phyloP scores from a whole-genome alignment of 176 grass and related monocot genomes.

The Oryza meyeriana region DNA sequence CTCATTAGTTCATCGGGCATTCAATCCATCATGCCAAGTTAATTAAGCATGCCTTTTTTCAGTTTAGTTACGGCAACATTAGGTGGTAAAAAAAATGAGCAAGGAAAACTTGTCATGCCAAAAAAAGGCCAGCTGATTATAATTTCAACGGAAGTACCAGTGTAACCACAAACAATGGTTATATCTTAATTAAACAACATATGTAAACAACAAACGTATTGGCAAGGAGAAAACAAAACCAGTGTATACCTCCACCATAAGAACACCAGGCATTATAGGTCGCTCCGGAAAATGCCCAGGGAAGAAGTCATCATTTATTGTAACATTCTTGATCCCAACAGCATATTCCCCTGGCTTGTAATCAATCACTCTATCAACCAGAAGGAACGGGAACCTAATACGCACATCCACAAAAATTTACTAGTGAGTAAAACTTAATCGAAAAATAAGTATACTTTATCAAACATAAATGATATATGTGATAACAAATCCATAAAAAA shows the following conservation, averaged over 20 bases:
- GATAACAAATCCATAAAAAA: neutral
- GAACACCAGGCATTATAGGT: conserved; percentile 85
- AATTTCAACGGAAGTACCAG: neutral
- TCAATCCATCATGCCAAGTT: conserved; percentile 44
- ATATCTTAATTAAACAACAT: neutral
- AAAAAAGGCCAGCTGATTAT: neutral
- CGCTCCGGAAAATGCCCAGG: conserved; percentile 58
- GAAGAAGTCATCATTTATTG: conserved; percentile 95
- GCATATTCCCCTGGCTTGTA: conserved; percentile 64
- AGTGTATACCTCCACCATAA: conserved; percentile 72
- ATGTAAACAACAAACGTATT: neutral
- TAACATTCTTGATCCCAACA: conserved; percentile 76
- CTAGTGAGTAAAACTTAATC: neutral
- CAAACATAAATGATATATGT: neutral
- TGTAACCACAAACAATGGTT: neutral
- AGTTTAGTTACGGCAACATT: neutral
- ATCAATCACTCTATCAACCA: conserved; percentile 92
- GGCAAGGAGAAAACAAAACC: neutral
- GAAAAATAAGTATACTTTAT: neutral
- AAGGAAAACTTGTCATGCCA: neutral
- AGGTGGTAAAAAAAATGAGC: neutral
- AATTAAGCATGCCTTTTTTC: neutral
- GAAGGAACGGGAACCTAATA: conserved; percentile 70
- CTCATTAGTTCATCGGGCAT: conserved; percentile 40
- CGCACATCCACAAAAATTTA: neutral